Base-by-base conservation (phyloP, 805 yeast species). In the Priceomyces carsonii region DNA sequence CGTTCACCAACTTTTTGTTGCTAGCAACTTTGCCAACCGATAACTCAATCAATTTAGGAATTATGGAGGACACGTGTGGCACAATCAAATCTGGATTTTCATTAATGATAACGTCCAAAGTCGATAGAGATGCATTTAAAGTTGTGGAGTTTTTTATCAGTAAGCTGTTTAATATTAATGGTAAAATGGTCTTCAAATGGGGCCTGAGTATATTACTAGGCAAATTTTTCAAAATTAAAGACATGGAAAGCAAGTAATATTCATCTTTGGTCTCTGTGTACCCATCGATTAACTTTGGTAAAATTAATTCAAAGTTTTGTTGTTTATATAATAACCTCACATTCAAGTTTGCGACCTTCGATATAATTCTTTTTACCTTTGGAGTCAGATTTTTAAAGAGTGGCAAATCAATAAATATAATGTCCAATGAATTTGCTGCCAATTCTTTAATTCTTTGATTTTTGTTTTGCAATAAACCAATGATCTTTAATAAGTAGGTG, bases 241-340 rank as follows among this genome's bases (percentile, higher is more conserved):
- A 78, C 32, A 91, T 63, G 0, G 93, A 78, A 7, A 79, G 69
- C 42, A 90, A 61, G 45, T 78, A 79, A 31, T 76, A 72, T 31
- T 78, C 74, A 42, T 74, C 74, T 12, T 45, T 42, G 3, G 40
- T 31, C 1, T 45, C 48, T 53, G 74, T 58, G 56, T 75, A 80
- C 3, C 70, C 71, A 0, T 59, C 53, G 6, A 83, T 75, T 20
- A 88, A 54, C 19, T 55, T 57, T 0, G 85, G 84, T 5, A 87
- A 68, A 1, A 79, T 63, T 6, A 69, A 61, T 40, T 78, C 77
- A 53, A 88, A 87, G 17, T 86, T 70, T 44, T 80, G 80, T 52
- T 93, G 99, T 53, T 88, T 88, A 69, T 84, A 87, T 16, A 93
- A 67, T 29, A 75, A 57, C 39, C 85, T 75, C 13, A 83, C 74